Evolutionary conservation across 805 yeast species (phyloP).

Genomic region (Teunomyces stri): DNA sequence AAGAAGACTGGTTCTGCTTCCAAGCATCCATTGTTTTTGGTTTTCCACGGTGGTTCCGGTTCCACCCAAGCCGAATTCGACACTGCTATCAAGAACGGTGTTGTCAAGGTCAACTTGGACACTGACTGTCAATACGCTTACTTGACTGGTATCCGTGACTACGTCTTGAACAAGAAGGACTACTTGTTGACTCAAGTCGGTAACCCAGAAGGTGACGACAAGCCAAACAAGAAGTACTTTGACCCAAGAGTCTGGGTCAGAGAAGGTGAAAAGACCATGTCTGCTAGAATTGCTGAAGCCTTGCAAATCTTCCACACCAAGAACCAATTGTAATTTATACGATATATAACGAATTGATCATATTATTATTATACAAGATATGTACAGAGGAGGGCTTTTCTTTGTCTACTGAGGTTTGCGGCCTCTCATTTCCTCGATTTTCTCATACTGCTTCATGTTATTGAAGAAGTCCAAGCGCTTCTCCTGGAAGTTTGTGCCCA

Average conservation of each 20-base stretch:
- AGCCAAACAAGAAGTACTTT: slow-evolving; percentile 99
- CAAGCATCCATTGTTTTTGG: slow-evolving; percentile 84
- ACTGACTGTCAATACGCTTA: slow-evolving; percentile 99
- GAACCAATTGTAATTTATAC: slow-evolving; percentile 47
- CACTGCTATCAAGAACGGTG: slow-evolving; percentile 89
- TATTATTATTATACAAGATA: slow-evolving; percentile 2
- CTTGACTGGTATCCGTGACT: slow-evolving; percentile 96
- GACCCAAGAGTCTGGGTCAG: slow-evolving; percentile 99
- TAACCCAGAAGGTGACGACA: slow-evolving; percentile 98
- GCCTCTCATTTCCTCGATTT: slow-evolving; percentile 6
- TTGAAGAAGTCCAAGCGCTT: slow-evolving; percentile 44
- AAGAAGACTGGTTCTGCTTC: slow-evolving; percentile 53
- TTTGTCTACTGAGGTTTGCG: background rate
- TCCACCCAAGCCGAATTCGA: slow-evolving; percentile 89
- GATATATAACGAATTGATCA: slow-evolving; percentile 1
- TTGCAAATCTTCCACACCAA: slow-evolving; percentile 82
- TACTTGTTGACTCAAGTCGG: slow-evolving; percentile 87
- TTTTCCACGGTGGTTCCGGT: slow-evolving; percentile 99
- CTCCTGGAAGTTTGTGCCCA: slow-evolving; percentile 53
- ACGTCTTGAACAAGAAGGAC: slow-evolving; percentile 93
- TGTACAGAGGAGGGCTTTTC: background rate
- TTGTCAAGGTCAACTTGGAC: slow-evolving; percentile 98
- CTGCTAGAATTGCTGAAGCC: slow-evolving; percentile 79
- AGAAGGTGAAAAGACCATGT: slow-evolving; percentile 99
- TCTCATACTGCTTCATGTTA: slow-evolving; percentile 38